These are phyloP conservation scores for Ganoderma sp. DNA, from an alignment of 1,284 basidiomycete genomes.

Conservation along the genomic window DNA sequence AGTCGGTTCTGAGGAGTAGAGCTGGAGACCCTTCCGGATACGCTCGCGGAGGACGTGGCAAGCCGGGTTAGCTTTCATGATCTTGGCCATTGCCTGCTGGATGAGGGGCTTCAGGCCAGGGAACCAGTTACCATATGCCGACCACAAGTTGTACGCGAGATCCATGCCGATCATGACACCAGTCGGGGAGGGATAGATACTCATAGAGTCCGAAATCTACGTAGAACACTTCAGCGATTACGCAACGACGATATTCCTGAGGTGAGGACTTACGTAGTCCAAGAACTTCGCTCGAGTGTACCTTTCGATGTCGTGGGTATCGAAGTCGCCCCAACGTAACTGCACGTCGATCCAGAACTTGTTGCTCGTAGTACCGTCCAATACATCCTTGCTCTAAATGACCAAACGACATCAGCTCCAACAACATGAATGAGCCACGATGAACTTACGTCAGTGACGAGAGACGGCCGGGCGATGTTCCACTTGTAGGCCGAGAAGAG, in stretches of 20 bases:
- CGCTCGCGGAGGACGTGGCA: slow-evolving; percentile 97
- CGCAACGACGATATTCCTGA: background rate
- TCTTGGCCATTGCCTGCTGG: slow-evolving; percentile 99
- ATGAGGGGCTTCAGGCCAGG: slow-evolving; percentile 97
- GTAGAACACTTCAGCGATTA: slow-evolving; percentile 20
- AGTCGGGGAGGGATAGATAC: slow-evolving; percentile 97
- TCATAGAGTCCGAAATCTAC: slow-evolving; percentile 92
- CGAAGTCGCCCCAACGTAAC: slow-evolving; percentile 98
- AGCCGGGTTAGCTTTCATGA: slow-evolving; percentile 99
- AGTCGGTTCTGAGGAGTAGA: slow-evolving; percentile 99
- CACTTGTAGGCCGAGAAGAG: slow-evolving; percentile 98
- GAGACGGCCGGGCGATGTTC: slow-evolving; percentile 96
- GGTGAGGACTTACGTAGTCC: slow-evolving; percentile 72
- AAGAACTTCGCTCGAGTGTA: slow-evolving; percentile 98
- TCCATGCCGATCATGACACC: slow-evolving; percentile 99
- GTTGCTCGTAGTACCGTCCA: slow-evolving; percentile 97
- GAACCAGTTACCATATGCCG: slow-evolving; percentile 99
- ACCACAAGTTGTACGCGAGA: slow-evolving; percentile 97
- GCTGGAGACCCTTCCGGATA: slow-evolving; percentile 96
- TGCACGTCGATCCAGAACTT: slow-evolving; percentile 99
- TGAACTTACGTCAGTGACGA: slow-evolving; percentile 85
- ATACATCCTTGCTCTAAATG: slow-evolving; percentile 84
- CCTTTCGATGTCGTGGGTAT: slow-evolving; percentile 97
- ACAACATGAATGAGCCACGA: background rate
- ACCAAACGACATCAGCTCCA: slow-evolving; percentile 4